A percentile compares a stretch with the other conserved stretches of the same genome.
Conservation (phyloP, 352 stramenopile genomes). For the Globisporangium paroecandrum region DNA sequence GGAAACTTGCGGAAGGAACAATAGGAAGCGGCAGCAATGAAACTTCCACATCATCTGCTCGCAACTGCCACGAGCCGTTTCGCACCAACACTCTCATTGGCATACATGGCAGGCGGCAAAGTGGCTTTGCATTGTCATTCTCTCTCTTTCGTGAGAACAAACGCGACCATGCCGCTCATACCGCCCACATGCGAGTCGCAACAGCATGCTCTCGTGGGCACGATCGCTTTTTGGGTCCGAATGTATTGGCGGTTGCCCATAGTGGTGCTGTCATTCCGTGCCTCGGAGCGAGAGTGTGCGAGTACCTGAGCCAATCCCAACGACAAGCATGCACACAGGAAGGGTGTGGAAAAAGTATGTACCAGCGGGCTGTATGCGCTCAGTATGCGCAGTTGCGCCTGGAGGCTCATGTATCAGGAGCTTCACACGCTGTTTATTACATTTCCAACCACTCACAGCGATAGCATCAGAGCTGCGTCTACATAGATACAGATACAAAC, state of each 20-base stretch:
- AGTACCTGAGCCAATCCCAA: background rate
- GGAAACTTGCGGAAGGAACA: background rate
- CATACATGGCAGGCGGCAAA: background rate
- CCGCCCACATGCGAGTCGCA: background rate
- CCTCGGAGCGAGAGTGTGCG: background rate
- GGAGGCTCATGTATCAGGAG: background rate
- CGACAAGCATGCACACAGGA: background rate
- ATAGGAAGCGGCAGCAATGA: background rate
- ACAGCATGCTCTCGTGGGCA: background rate
- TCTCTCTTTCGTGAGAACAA: background rate
- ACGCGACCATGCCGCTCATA: background rate
- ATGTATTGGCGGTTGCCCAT: background rate
- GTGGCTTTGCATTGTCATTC: background rate
- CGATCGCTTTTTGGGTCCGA: background rate
- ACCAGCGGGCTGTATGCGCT: background rate
- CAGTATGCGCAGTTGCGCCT: background rate
- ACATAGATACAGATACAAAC: constrained; percentile 7
- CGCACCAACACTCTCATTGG: background rate
- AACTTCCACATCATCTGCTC: background rate
- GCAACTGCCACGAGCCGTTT: constrained; percentile 2
- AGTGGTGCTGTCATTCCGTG: background rate
- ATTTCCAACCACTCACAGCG: constrained; percentile 6
- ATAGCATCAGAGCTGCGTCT: constrained; percentile 1
- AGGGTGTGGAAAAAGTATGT: background rate
- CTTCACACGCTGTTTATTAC: constrained; percentile 1